phyloP scores from a whole-genome alignment of 768 basidiomycete species.

The Mycena vitilis region DNA sequence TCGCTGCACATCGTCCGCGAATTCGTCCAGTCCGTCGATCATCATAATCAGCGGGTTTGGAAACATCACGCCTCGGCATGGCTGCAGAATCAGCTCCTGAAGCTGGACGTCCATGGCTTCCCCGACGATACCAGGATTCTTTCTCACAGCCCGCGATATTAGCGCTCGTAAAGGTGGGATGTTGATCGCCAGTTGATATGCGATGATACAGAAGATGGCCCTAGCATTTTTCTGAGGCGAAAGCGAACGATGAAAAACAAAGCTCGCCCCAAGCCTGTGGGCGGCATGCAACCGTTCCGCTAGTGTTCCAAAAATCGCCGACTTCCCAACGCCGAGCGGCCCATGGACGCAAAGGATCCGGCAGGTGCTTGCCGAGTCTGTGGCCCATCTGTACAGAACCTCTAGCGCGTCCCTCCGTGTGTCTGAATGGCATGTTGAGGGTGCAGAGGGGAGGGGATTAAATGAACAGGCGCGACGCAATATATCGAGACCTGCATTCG shows the following conservation, averaged over 20 bases:
- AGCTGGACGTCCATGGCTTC: constrained; percentile 21
- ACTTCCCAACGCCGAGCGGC: constrained; percentile 32
- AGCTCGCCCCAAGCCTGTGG: constrained; percentile 17
- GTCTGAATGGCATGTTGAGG: constrained; percentile 18
- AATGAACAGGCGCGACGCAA: constrained; percentile 17
- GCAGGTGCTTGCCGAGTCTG: neutral
- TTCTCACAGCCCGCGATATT: constrained; percentile 23
- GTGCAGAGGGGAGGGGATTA: neutral
- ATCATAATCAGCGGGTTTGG: constrained; percentile 18
- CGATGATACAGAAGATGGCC: constrained; percentile 21
- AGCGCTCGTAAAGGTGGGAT: constrained; percentile 20
- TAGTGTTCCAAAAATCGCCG: constrained; percentile 25
- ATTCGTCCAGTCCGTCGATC: constrained; percentile 30
- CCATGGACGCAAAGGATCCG: constrained; percentile 27
- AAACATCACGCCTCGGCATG: constrained; percentile 9
- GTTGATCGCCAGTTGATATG: constrained; percentile 30
- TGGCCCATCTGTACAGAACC: constrained; percentile 20
- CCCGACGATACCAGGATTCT: constrained; percentile 18
- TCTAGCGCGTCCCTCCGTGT: constrained; percentile 23
- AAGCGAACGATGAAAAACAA: constrained; percentile 14
- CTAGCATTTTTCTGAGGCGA: neutral
- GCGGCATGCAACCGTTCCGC: constrained; percentile 6
- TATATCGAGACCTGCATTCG: constrained; percentile 23
- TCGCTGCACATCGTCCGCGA: constrained; percentile 16
- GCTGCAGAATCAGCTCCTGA: constrained; percentile 27